Percentiles rank a stretch among this genome's conserved stretches.
Evolutionary conservation across 2,329 filamentous ascomycete species (phyloP).

Genomic region (Capronia epimyces): DNA sequence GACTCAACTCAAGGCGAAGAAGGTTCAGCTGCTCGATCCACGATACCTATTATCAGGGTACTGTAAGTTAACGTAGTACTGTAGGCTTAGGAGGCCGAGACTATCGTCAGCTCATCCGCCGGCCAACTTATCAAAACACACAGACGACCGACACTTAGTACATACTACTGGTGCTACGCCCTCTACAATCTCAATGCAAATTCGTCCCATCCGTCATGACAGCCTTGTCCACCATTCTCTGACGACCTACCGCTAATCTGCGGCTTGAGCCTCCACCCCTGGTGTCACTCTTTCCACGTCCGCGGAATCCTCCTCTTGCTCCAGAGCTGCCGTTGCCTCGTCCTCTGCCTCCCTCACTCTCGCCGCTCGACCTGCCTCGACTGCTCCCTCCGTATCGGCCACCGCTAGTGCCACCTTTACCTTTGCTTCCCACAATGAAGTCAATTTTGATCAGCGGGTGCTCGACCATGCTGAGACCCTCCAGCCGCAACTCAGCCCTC

Average conservation of each 20-base stretch:
- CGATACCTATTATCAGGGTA: no score
- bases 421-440: conserved; percentile 51
- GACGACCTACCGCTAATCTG: not conserved
- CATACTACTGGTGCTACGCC: no score
- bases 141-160: no score
- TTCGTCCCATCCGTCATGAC: not conserved
- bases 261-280: not conserved
- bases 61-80: no score
- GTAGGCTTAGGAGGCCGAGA: no score
- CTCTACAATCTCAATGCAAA: not conserved
- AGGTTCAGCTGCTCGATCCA: no score
- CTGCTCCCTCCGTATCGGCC: conserved; percentile 27
- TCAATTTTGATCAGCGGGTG: conserved; percentile 61
- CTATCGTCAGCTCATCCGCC: no score
- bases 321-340: conserved; percentile 18
- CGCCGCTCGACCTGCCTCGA: conserved; percentile 16
- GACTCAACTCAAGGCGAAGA: no score
- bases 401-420: conserved; percentile 35
- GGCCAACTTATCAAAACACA: no score
- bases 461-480: conserved; percentile 59
- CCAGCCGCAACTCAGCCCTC: conserved; percentile 53
- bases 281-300: not conserved
- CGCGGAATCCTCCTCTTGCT: conserved; percentile 16
- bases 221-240: not conserved
- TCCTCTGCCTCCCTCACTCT: conserved; percentile 20